Evolutionary conservation across 2,329 filamentous ascomycete species (phyloP).

Genomic region (Diaporthe sp.): DNA sequence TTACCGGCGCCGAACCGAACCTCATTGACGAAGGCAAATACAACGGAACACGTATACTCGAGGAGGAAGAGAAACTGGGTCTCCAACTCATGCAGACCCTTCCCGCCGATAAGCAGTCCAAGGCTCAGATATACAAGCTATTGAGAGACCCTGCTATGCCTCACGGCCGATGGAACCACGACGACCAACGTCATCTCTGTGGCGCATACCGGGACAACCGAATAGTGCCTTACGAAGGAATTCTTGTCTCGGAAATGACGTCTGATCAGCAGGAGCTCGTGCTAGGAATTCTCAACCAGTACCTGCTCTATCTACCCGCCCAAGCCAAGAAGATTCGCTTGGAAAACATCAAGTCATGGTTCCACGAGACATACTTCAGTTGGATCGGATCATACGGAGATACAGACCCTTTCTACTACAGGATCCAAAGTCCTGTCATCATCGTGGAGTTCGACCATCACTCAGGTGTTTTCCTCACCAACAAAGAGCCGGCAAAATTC

Average conservation of each 20-base stretch:
- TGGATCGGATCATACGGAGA: slow-evolving; percentile 81
- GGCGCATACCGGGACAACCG: slow-evolving; percentile 85
- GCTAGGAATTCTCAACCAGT: slow-evolving; percentile 71
- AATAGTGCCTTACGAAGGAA: slow-evolving; percentile 79
- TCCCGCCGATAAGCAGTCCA: slow-evolving; percentile 55
- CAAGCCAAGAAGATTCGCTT: slow-evolving; percentile 67
- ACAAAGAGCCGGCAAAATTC: slow-evolving; percentile 80
- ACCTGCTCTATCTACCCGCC: slow-evolving; percentile 75
- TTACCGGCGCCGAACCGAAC: slow-evolving; percentile 86
- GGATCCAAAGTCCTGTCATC: slow-evolving; percentile 81
- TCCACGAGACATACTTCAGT: slow-evolving; percentile 81
- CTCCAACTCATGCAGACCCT: slow-evolving; percentile 79
- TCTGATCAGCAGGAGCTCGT: slow-evolving; percentile 65
- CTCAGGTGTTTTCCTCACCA: slow-evolving; percentile 81
- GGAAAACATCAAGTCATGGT: slow-evolving; percentile 64
- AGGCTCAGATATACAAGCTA: slow-evolving; percentile 68
- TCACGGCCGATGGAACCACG: slow-evolving; percentile 80
- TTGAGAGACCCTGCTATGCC: slow-evolving; percentile 77
- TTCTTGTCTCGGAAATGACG: slow-evolving; percentile 64
- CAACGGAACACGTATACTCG: slow-evolving; percentile 74
- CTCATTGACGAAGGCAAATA: slow-evolving; percentile 75
- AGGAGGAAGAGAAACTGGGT: slow-evolving; percentile 73
- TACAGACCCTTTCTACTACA: slow-evolving; percentile 80
- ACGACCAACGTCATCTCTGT: slow-evolving; percentile 83
- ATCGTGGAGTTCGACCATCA: slow-evolving; percentile 85